Conservation (phyloP, 1,139 yeast genomes). For the Hemisphaericaspora subhashii region DNA sequence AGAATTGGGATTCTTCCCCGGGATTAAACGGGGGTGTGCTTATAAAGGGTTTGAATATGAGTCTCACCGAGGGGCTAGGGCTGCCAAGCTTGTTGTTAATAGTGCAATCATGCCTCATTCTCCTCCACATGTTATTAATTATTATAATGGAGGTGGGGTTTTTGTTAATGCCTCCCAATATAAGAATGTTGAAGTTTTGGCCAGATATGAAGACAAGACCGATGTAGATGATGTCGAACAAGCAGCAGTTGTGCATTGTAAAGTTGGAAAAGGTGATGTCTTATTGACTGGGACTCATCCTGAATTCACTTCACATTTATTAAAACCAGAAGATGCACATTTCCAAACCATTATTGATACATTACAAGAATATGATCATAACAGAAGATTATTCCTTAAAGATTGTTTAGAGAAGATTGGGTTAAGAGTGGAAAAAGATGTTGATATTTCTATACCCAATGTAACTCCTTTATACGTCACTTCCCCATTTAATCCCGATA, state of each 20-base stretch:
- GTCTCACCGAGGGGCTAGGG: conserved; percentile 71
- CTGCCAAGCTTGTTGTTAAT: conserved; percentile 48
- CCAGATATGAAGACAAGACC: conserved; percentile 51
- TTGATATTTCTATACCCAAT: conserved; percentile 55
- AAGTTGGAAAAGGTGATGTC: conserved; percentile 73
- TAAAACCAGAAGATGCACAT: conserved; percentile 34
- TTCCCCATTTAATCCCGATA: conserved; percentile 27
- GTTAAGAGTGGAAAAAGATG: conserved; percentile 58
- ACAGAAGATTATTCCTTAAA: conserved; percentile 56
- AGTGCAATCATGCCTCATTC: conserved; percentile 24
- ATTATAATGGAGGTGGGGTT: conserved; percentile 87
- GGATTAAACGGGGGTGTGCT: conserved; percentile 79
- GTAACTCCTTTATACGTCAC: conserved; percentile 62
- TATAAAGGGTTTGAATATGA: conserved; percentile 78
- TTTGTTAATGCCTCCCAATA: conserved; percentile 71
- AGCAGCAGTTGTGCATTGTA: conserved; percentile 70
- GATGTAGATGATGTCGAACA: conserved; percentile 46
- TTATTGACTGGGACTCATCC: conserved; percentile 89
- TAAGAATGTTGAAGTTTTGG: conserved; percentile 67
- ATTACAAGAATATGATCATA: conserved; percentile 44
- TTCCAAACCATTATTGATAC: conserved; percentile 36
- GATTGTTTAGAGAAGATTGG: conserved; percentile 61
- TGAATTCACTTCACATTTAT: conserved; percentile 65
- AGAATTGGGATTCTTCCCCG: conserved; percentile 80
- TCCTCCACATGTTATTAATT: conserved; percentile 32